Percentiles rank a stretch among this genome's conserved stretches.
Conservation (phyloP, 2,329 filamentous ascomycete species). For the Fusarium sp. region DNA sequence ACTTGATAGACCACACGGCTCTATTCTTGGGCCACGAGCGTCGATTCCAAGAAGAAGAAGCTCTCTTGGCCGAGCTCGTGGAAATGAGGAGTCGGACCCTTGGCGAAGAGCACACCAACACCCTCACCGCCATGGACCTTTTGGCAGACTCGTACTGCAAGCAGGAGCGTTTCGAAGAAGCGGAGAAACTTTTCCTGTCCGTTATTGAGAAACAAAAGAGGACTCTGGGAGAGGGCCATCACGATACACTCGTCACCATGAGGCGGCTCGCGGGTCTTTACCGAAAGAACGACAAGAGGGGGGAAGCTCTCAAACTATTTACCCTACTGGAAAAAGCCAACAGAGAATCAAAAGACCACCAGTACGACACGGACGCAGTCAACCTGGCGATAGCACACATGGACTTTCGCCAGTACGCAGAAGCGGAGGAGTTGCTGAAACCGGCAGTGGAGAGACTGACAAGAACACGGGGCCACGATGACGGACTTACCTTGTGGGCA, state of each 20-base stretch:
- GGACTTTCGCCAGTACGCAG: not conserved
- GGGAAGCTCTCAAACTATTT: not conserved
- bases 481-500: not conserved
- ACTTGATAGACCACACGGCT: not conserved
- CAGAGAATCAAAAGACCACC: not conserved
- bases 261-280: not conserved
- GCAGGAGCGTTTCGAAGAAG: not conserved
- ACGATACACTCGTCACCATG: not conserved
- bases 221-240: not conserved
- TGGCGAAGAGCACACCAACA: not conserved
- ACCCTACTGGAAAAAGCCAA: not conserved
- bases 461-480: not conserved
- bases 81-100: not conserved
- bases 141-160: not conserved
- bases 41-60: not conserved
- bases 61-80: not conserved
- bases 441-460: not conserved
- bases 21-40: not conserved
- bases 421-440: not conserved
- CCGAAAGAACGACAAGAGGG: not conserved
- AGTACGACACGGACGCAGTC: not conserved
- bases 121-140: not conserved
- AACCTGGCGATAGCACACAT: not conserved
- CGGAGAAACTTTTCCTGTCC: not conserved
- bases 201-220: not conserved